phyloP scores from a whole-genome alignment of 352 stramenopile genomes.

The Phytopythium ostracodes region DNA sequence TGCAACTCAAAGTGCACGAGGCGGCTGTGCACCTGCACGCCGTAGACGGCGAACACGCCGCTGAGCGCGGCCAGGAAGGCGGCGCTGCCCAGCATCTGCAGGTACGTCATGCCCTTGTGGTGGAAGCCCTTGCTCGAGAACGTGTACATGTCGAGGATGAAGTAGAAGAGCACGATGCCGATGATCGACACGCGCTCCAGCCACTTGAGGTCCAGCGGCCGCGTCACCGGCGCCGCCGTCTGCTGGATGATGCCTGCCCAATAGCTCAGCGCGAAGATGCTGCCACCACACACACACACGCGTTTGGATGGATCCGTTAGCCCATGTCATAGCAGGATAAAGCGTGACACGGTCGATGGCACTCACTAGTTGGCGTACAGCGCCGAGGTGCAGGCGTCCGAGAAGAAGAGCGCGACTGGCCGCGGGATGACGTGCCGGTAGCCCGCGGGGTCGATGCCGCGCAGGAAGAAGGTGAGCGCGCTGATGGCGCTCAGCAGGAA shows the following conservation, averaged over 20 bases:
- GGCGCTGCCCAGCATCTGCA: constrained; percentile 17
- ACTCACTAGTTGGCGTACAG: constrained; percentile 21
- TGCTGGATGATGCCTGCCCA: constrained; percentile 32
- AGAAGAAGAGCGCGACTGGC: constrained; percentile 12
- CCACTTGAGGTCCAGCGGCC: constrained; percentile 14
- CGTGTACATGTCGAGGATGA: constrained; percentile 19
- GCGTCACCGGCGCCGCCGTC: constrained; percentile 14
- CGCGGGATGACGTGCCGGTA: constrained; percentile 16
- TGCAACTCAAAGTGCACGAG: constrained; percentile 18
- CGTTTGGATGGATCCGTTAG: neutral
- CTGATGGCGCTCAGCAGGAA: constrained; percentile 12
- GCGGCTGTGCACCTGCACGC: constrained; percentile 18
- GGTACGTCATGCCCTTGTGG: constrained; percentile 13
- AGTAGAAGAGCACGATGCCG: constrained; percentile 22
- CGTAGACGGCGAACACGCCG: constrained; percentile 21
- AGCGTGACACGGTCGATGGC: neutral
- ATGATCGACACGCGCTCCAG: constrained; percentile 17
- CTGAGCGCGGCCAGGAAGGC: constrained; percentile 21
- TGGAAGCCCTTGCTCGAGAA: constrained; percentile 31
- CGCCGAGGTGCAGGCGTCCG: constrained; percentile 14
- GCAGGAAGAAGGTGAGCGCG: constrained; percentile 16
- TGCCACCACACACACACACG: constrained; percentile 4
- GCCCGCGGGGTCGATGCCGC: constrained; percentile 14
- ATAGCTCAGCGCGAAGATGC: constrained; percentile 26
- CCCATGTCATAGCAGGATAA: neutral